phyloP scores from a whole-genome alignment of 225 moss, liverwort and hornwort genomes.

The Marchantia paleacea region DNA sequence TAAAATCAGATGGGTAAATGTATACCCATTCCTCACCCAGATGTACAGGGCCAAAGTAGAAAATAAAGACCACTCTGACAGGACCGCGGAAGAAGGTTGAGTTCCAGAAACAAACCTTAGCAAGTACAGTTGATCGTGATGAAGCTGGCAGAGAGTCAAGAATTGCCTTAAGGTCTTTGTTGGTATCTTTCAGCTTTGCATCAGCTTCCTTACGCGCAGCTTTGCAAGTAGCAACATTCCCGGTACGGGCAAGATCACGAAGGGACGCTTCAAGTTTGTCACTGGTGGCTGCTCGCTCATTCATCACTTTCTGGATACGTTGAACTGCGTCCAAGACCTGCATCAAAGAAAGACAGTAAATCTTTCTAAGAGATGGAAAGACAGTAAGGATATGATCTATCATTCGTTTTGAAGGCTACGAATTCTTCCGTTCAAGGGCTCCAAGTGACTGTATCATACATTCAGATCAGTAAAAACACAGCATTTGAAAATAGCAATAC shows the following conservation, averaged over 20 bases:
- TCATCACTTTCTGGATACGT: slow-evolving; percentile 70
- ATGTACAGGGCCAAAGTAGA: no score
- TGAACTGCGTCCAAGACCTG: slow-evolving; percentile 67
- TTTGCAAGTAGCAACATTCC: slow-evolving; percentile 76
- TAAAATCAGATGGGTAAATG: neutral
- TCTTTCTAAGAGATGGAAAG: neutral
- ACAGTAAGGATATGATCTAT: no score
- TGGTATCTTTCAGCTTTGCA: slow-evolving; percentile 70
- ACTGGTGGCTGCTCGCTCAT: slow-evolving; percentile 51
- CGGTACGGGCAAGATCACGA: slow-evolving; percentile 76
- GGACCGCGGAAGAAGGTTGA: neutral
- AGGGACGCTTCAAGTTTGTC: slow-evolving; percentile 73
- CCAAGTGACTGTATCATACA: no score
- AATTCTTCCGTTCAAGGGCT: no score
- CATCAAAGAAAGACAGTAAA: neutral
- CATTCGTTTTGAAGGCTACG: no score
- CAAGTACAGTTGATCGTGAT: slow-evolving; percentile 46
- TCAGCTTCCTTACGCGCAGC: slow-evolving; percentile 68
- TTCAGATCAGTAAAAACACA: neutral
- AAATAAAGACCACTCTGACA: neutral
- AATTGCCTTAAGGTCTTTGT: slow-evolving; percentile 67
- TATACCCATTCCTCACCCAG: neutral
- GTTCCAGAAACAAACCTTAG: slow-evolving; percentile 33
- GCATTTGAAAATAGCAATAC: neutral
- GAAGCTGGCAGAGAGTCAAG: slow-evolving; percentile 62